Conservation (phyloP, 257 asterid genomes). For the Jacaranda copaia region DNA sequence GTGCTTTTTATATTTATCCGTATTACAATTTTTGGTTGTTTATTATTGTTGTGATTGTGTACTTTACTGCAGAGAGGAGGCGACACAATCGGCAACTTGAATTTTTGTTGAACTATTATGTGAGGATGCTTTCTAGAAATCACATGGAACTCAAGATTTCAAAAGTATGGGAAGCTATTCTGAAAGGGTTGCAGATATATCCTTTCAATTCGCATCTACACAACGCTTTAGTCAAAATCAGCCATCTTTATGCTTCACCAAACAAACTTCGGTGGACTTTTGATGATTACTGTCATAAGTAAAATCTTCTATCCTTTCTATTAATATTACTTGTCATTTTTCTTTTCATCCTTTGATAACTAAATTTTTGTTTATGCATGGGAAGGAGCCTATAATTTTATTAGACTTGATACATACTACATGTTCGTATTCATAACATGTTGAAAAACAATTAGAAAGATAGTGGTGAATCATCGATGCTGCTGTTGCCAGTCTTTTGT, state of each 20-base stretch:
- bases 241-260: constrained; percentile 76
- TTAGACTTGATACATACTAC: too few species aligned
- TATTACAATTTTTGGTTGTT: neutral
- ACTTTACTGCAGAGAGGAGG: constrained; percentile 74
- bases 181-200: constrained; percentile 78
- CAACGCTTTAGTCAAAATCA: constrained; percentile 64
- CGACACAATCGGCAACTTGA: constrained; percentile 77
- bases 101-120: constrained; percentile 72
- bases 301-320: constrained; percentile 29
- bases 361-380: neutral
- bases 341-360: neutral
- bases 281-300: constrained; percentile 74
- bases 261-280: constrained; percentile 81
- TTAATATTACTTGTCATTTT: constrained; percentile 2
- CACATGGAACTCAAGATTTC: constrained; percentile 58
- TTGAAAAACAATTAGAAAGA: too few species aligned
- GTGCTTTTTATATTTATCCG: neutral
- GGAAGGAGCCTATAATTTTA: neutral
- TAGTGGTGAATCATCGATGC: too few species aligned
- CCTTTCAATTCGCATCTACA: constrained; percentile 72
- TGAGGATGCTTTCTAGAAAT: constrained; percentile 64
- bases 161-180: constrained; percentile 70
- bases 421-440: too few species aligned
- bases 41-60: constrained; percentile 14
- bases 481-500: too few species aligned